Base-by-base conservation (phyloP, 2,329 filamentous ascomycete species). In the Scorias spongiosa region DNA sequence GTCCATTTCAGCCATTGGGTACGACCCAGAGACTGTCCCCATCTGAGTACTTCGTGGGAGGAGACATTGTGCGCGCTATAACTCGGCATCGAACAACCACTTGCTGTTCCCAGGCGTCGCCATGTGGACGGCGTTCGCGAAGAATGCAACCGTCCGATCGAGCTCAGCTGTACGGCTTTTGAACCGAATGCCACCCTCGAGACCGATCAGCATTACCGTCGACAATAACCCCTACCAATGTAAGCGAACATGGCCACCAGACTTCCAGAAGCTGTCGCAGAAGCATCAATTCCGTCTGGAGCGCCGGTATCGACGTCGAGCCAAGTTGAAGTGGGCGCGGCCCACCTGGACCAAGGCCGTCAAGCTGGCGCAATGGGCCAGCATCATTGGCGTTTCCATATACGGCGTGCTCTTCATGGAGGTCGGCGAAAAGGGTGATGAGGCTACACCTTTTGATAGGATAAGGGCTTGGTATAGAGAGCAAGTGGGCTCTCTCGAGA, bases 251-350 rank as follows among this genome's bases (percentile, higher is more conserved):
- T 89, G 84, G 84, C 84, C 84, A 45, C 84, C 84, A 10, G 78
- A 87, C 62, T 83, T 89, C 62, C 66, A 70, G 49, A 74, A 76
- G 57, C 72, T 89, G 46, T 76, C 76, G 32, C 66, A 70, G 40
- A 81, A 82, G 61, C 77, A 87, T 57, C 80, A 88, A 62, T 81
- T 88, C 58, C 73, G 78, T 38, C 80, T 86, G 53, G 84, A 89
- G 67, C 78, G 82, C 60, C 80, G 81, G 57, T 88, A 81, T 64
- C 82, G 85, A 64, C 72, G 84, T 42, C 72, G 84, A 43, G 63
- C 81, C 20, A 70, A 71, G 46, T 62, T 83, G 51, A 75, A 76
- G 53, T 74, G 72, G 57, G 69, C 72, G 36, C 66, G 78, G 17
- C 80, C 81, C 8, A 61, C 63, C 40, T 84, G 79, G 78, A 71